phyloP scores from a whole-genome alignment of 805 yeast genomes.

The Ogataea philodendri region DNA sequence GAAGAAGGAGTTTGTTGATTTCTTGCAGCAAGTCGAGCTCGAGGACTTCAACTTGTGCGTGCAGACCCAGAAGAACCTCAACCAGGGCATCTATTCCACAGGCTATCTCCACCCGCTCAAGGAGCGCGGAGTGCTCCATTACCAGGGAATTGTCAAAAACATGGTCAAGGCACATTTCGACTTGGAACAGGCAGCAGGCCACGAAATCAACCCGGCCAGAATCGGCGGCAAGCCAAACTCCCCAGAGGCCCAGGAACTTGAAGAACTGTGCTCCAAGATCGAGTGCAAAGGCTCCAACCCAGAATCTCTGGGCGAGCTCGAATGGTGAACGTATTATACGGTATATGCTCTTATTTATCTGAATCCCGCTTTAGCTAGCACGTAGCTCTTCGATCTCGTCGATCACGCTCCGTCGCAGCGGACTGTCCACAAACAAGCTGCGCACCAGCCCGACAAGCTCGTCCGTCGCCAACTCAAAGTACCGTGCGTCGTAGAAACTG shows the following conservation, averaged over 20 bases:
- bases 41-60: conserved; percentile 62
- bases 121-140: conserved; percentile 57
- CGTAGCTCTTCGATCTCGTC: conserved; percentile 47
- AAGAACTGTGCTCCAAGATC: conserved; percentile 46
- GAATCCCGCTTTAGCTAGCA: conserved; percentile 8
- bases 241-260: conserved; percentile 48
- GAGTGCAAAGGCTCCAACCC: conserved; percentile 50
- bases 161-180: conserved; percentile 56
- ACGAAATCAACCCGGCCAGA: conserved; percentile 50
- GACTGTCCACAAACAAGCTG: conserved; percentile 47
- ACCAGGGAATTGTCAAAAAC: conserved; percentile 53
- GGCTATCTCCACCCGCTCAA: conserved; percentile 60
- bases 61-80: conserved; percentile 57
- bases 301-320: conserved; percentile 28
- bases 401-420: conserved; percentile 42
- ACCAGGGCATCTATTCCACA: conserved; percentile 57
- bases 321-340: conserved; percentile 24
- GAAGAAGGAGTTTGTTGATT: conserved; percentile 61
- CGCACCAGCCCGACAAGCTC: conserved; percentile 44
- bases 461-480: conserved; percentile 46
- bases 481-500: conserved; percentile 50
- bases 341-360: conserved; percentile 1
- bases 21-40: conserved; percentile 59
- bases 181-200: conserved; percentile 44
- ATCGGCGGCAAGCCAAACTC: conserved; percentile 40